Conservation (phyloP, 1,284 basidiomycete species). For the Sanghuangporus weigelae region DNA sequence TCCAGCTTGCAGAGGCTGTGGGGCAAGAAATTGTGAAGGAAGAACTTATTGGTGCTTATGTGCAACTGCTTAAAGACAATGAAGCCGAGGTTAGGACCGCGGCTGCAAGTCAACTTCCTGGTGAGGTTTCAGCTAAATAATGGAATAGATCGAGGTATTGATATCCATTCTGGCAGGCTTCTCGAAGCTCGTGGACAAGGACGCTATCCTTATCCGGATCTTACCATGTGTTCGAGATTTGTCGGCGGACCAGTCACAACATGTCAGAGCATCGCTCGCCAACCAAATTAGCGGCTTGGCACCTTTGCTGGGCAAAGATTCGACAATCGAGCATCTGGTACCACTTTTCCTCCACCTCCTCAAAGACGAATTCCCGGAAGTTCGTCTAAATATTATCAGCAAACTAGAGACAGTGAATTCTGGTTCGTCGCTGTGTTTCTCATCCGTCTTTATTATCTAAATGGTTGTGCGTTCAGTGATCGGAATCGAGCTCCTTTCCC, state of each 20-base stretch:
- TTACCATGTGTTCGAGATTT: conserved; percentile 97
- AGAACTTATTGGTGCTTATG: conserved; percentile 91
- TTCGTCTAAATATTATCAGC: conserved; percentile 97
- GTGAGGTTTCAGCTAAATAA: background rate
- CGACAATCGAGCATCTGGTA: conserved; percentile 95
- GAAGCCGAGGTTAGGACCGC: conserved; percentile 99
- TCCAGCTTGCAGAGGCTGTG: conserved; percentile 85
- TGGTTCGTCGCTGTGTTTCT: conserved; percentile 45
- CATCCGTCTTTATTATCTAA: background rate
- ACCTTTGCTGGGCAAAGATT: conserved; percentile 89
- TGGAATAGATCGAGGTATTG: background rate
- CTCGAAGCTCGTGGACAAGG: conserved; percentile 90
- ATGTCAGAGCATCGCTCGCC: conserved; percentile 94
- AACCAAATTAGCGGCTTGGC: conserved; percentile 98
- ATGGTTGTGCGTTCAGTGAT: conserved; percentile 59
- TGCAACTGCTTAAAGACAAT: conserved; percentile 94
- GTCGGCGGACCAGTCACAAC: conserved; percentile 91
- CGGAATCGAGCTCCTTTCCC: conserved; percentile 93
- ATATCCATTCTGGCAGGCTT: conserved; percentile 62
- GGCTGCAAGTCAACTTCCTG: conserved; percentile 90
- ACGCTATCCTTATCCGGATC: conserved; percentile 89
- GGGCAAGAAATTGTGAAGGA: conserved; percentile 90
- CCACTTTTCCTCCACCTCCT: conserved; percentile 95
- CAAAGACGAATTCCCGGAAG: conserved; percentile 99
- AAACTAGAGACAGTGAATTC: conserved; percentile 96